Evolutionary conservation across 2,329 filamentous ascomycete genomes (phyloP).

Genomic region (Fusarium longipes): DNA sequence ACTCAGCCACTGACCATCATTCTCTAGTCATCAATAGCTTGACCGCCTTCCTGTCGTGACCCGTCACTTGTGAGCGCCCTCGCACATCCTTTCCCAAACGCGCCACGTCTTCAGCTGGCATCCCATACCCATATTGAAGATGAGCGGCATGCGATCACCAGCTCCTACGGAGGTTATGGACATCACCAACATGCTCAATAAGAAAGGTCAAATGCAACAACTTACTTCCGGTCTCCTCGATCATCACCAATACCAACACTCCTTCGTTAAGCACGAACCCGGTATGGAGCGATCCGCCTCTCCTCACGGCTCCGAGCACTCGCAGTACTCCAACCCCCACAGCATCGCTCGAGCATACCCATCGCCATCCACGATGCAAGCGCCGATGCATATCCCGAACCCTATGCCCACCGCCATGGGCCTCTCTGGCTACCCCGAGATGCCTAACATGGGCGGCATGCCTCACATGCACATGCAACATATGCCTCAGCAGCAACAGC

Average conservation of each 20-base stretch:
- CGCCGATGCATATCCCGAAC: constrained; percentile 60
- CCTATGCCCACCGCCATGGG: constrained; percentile 58
- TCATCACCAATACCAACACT: constrained; percentile 47
- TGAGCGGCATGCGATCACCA: constrained; percentile 57
- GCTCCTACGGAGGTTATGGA: constrained; percentile 63
- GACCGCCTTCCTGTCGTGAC: constrained; percentile 43
- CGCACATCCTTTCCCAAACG: constrained; percentile 36
- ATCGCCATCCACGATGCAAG: constrained; percentile 65
- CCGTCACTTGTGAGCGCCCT: constrained; percentile 40
- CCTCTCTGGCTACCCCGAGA: constrained; percentile 55
- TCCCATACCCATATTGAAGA: constrained; percentile 40
- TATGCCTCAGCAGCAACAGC: constrained; percentile 44
- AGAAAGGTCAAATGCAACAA: constrained; percentile 56
- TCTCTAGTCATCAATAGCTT: constrained; percentile 37
- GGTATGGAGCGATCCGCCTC: constrained; percentile 66
- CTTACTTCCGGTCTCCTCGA: constrained; percentile 50
- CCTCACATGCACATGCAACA: constrained; percentile 55
- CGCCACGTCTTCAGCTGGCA: constrained; percentile 38
- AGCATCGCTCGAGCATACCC: constrained; percentile 63
- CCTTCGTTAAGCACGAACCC: constrained; percentile 52
- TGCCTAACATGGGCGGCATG: constrained; percentile 56
- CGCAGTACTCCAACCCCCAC: constrained; percentile 64
- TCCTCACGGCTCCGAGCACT: constrained; percentile 70
- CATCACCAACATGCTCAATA: constrained; percentile 65
- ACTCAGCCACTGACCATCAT: constrained; percentile 35